phyloP scores from a whole-genome alignment of 2,329 filamentous ascomycete genomes.

The Pochonia chlamydosporia region DNA sequence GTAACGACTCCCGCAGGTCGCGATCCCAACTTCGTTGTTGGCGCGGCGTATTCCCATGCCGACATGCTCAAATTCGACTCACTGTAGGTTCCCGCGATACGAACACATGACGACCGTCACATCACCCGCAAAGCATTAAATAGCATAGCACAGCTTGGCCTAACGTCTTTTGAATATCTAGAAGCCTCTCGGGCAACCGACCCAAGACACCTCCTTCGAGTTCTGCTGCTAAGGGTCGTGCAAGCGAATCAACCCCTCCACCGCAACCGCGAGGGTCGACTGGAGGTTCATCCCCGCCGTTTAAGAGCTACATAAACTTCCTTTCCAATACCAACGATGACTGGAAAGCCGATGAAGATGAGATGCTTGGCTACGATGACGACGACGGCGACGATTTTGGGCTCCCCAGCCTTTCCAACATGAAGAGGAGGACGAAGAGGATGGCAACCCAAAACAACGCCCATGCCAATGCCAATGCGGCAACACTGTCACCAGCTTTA shows the following conservation, averaged over 20 bases:
- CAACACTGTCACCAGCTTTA: slow-evolving; percentile 27
- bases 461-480: slow-evolving; percentile 19
- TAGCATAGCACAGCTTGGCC: not conserved
- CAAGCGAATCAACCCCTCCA: slow-evolving; percentile 51
- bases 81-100: slow-evolving; percentile 49
- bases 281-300: slow-evolving; percentile 55
- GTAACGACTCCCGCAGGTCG: slow-evolving; percentile 33
- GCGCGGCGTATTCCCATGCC: slow-evolving; percentile 92
- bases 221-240: slow-evolving; percentile 42
- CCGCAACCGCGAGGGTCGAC: slow-evolving; percentile 43
- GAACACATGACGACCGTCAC: too few species aligned
- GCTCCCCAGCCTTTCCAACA: slow-evolving; percentile 83
- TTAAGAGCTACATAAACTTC: slow-evolving; percentile 74
- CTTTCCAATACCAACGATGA: slow-evolving; percentile 76
- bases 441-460: slow-evolving; percentile 38
- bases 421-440: slow-evolving; percentile 65
- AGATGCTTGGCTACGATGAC: slow-evolving; percentile 74
- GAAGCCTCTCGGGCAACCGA: slow-evolving; percentile 55
- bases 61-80: slow-evolving; percentile 87
- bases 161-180: slow-evolving; percentile 22
- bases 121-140: too few species aligned
- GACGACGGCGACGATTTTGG: slow-evolving; percentile 95
- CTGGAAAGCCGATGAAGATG: slow-evolving; percentile 73
- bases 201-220: slow-evolving; percentile 72
- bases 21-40: slow-evolving; percentile 72